Percentiles rank a stretch among this genome's conserved stretches.
Conservation (phyloP, 2,329 filamentous ascomycete genomes). For the Monosporascus sp. region DNA sequence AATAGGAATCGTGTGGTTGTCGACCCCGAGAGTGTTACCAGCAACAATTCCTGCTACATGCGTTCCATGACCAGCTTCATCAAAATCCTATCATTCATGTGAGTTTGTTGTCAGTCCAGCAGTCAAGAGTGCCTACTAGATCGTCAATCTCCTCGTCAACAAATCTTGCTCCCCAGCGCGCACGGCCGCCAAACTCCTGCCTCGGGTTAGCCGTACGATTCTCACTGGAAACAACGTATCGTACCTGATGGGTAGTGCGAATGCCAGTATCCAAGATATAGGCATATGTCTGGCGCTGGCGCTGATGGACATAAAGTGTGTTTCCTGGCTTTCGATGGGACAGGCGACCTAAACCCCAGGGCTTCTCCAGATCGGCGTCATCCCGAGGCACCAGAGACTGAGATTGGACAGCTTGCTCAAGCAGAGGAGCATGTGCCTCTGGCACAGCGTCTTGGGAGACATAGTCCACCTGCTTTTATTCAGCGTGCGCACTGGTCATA, state of each 20-base stretch:
- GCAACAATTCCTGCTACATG: constrained; percentile 21
- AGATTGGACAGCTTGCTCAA: neutral
- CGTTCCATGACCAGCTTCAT: constrained; percentile 24
- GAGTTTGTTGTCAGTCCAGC: neutral
- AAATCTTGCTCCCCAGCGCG: constrained; percentile 22
- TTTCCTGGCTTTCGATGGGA: constrained; percentile 19
- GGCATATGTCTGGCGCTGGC: constrained; percentile 11
- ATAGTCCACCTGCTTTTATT: constrained; percentile 18
- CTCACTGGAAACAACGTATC: neutral
- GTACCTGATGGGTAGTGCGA: constrained; percentile 18
- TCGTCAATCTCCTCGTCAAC: constrained; percentile 12
- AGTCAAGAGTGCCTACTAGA: constrained; percentile 2
- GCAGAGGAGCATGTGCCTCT: constrained; percentile 7
- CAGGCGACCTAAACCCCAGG: constrained; percentile 23
- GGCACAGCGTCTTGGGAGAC: constrained; percentile 16
- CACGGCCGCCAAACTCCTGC: constrained; percentile 21
- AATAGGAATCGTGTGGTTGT: constrained; percentile 21
- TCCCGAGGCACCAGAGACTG: neutral
- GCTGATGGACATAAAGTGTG: constrained; percentile 11
- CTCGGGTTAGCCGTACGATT: constrained; percentile 1
- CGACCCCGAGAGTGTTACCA: constrained; percentile 21
- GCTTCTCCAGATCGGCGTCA: constrained; percentile 5
- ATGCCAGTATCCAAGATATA: constrained; percentile 25
- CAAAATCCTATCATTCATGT: constrained; percentile 11
- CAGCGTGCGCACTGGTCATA: neutral